Percentiles rank a stretch among this genome's conserved stretches.
Evolutionary conservation across 306 rosid genomes (phyloP).

Genomic region (Fragaria ananassa): DNA sequence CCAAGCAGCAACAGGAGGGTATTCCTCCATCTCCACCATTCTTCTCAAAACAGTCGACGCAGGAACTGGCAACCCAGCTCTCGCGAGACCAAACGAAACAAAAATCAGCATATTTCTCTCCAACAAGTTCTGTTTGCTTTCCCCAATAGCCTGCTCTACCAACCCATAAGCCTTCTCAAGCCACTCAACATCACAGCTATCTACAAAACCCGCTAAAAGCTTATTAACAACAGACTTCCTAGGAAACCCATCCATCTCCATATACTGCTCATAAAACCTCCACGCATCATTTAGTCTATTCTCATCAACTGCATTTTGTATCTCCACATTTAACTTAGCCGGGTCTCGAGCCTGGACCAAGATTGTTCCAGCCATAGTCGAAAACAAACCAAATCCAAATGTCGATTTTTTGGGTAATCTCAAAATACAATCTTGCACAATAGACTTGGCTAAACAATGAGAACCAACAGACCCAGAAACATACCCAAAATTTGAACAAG

Average conservation of each 20-base stretch:
- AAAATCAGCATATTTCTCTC: neutral
- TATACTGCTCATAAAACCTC: slow-evolving; percentile 3
- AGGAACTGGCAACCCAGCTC: neutral
- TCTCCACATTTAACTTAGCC: neutral
- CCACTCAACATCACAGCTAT: neutral
- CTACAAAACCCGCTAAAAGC: neutral
- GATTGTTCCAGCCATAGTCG: slow-evolving; percentile 4
- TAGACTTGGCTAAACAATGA: neutral
- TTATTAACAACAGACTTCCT: neutral
- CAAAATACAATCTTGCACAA: neutral
- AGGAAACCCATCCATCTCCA: slow-evolving; percentile 1
- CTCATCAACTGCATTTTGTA: neutral
- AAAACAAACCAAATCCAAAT: neutral
- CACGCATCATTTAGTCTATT: neutral
- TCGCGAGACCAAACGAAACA: neutral
- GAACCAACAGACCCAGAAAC: neutral
- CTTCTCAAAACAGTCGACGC: neutral
- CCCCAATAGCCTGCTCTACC: neutral
- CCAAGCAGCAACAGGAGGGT: slow-evolving; percentile 7
- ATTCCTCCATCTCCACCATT: neutral
- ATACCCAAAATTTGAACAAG: neutral
- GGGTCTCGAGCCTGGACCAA: slow-evolving; percentile 12
- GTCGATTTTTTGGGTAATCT: neutral
- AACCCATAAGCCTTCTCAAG: neutral
- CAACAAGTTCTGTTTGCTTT: neutral